Conservation (phyloP, 2,329 filamentous ascomycete genomes). For the Hypoxylon sp. region DNA sequence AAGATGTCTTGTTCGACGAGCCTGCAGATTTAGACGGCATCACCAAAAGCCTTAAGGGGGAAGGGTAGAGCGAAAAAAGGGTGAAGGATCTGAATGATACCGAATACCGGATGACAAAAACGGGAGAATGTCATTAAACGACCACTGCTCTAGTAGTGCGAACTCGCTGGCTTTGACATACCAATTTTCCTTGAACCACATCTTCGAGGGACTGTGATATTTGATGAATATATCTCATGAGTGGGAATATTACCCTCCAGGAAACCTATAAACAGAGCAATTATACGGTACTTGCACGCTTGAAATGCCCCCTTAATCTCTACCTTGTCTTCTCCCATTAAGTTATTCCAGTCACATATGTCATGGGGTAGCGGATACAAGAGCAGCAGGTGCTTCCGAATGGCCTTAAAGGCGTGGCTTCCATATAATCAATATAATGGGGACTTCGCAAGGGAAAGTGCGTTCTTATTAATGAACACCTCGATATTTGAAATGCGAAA, state of each 20-base stretch:
- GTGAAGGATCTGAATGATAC: background rate
- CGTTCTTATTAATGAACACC: no score
- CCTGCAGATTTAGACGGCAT: slow-evolving; percentile 11
- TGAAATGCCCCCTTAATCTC: background rate
- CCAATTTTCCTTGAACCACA: no score
- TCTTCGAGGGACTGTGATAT: no score
- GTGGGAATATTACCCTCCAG: background rate
- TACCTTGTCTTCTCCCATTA: background rate
- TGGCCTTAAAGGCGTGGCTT: background rate
- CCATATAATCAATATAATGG: background rate
- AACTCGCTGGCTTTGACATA: no score
- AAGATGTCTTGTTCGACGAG: slow-evolving; percentile 21
- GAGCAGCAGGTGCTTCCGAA: no score
- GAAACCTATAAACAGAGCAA: no score
- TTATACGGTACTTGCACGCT: no score
- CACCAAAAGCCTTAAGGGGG: slow-evolving; percentile 23
- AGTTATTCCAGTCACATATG: background rate
- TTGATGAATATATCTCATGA: no score
- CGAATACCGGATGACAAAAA: background rate
- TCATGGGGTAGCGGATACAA: no score
- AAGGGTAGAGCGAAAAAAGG: background rate
- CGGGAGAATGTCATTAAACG: background rate
- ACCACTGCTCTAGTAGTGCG: no score
- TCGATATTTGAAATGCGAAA: no score
- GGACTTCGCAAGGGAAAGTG: background rate